phyloP scores from a whole-genome alignment of 2,329 filamentous ascomycete genomes.

The Lasiodiplodia theobromae region DNA sequence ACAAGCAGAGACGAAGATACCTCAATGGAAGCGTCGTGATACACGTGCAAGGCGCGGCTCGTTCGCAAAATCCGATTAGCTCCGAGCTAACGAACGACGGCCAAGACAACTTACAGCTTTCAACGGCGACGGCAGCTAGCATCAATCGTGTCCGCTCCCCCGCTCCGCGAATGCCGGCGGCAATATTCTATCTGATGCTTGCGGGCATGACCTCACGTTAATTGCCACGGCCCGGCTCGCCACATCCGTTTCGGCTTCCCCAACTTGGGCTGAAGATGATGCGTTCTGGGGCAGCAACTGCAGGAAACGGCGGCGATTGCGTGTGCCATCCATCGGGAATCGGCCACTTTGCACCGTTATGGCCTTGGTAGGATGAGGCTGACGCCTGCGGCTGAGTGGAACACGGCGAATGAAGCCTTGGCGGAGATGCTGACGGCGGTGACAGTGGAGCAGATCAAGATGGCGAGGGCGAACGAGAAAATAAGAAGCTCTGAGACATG shows the following conservation, averaged over 20 bases:
- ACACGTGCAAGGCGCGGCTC: background rate
- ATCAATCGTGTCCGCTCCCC: background rate
- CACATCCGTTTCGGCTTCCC: background rate
- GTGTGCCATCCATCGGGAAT: background rate
- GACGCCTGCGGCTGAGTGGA: background rate
- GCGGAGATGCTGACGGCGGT: background rate
- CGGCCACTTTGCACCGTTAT: background rate
- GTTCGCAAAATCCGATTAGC: background rate
- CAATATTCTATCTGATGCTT: background rate
- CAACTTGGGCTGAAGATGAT: background rate
- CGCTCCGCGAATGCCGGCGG: background rate
- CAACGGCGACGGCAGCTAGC: background rate
- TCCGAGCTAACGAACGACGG: background rate
- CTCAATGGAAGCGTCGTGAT: background rate
- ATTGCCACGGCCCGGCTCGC: background rate
- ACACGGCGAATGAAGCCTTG: background rate
- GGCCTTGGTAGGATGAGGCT: background rate
- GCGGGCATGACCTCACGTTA: background rate
- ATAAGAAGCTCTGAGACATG: background rate
- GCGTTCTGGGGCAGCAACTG: background rate
- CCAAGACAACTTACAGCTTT: background rate
- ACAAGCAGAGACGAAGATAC: background rate
- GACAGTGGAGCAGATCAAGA: background rate
- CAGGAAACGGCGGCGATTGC: background rate
- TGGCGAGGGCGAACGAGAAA: background rate